Base-by-base conservation (phyloP, 192 early-diverging fungal species). In the Helicostylum pulchrum region DNA sequence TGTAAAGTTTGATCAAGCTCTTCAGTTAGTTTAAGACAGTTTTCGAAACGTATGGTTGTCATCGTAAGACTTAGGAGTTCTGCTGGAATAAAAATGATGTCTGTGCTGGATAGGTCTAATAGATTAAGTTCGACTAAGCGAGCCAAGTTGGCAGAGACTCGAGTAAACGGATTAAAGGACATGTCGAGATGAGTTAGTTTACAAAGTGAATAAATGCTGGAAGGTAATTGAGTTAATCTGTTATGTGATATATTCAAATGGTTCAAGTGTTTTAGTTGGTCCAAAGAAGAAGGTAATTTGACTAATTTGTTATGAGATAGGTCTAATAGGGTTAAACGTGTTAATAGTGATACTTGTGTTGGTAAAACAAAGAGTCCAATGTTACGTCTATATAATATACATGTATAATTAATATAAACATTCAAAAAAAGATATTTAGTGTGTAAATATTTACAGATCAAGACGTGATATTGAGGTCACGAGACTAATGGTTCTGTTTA, bases 171-270 rank as follows among this genome's bases (percentile, higher is more conserved):
- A 65, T 92, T 93, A 46, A 85, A 52, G 4, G 84, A 79, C 7
- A 92, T 43, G 67, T 92, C 87, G 10, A 95, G 66, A 4, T 75
- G 81, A 49, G 80, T 78, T 5, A 95, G 84, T 10, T 75, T 73
- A 30, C 73, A 80, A 47, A 87, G 66, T 20, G 73, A 57, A 0
- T 83, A 87, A 31, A 95, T 71, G 53, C 88, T 83, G 0, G 75
- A 32, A 0, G 93, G 90, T 9, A 94, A 65, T 0, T 69, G 53
- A 1, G 76, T 64, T 6, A 95, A 57, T 11, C 50, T 60, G 76
- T 95, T 95, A 51, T 78, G 58, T 39, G 84, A 75, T 8, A 92
- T 62, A n/a, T 84, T 75, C 10, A 94, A 79, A 17, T 73, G 77
- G 9, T 75, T 77, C 14, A 95, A 81, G 34, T 90, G 87, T 46